A percentile compares a stretch with the other conserved stretches of the same genome.
Conservation (phyloP, 495 filamentous ascomycete species). For the Lepidopterella palustris region DNA sequence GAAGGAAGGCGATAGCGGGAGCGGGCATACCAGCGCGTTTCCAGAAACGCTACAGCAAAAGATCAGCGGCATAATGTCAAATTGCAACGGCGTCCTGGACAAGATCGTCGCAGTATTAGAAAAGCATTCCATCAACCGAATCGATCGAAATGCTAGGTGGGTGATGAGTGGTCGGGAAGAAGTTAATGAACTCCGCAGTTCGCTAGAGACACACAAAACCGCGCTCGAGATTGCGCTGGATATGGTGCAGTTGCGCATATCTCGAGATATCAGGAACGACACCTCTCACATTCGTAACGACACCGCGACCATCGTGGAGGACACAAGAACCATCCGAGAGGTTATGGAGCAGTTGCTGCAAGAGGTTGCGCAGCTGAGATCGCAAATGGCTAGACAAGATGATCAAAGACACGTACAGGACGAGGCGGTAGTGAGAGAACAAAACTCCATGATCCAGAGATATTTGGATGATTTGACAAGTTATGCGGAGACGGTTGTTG, state of each 20-base stretch:
- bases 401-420: background rate
- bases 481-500: conserved; percentile 4
- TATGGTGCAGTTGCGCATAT: background rate
- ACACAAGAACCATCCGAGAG: no score
- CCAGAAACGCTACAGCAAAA: conserved; percentile 28
- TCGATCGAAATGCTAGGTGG: background rate
- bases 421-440: background rate
- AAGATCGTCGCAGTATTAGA: conserved; percentile 1
- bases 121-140: conserved; percentile 1
- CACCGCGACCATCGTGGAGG: conserved; percentile 2
- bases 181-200: background rate
- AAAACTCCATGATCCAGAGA: conserved; percentile 5
- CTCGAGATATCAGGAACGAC: conserved; percentile 9
- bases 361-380: conserved; percentile 10
- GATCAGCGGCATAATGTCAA: conserved; percentile 35
- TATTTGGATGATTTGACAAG: conserved; percentile 13
- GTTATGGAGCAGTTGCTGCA: conserved; percentile 8
- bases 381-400: background rate
- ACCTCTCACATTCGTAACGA: background rate
- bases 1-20: no score
- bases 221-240: conserved; percentile 7
- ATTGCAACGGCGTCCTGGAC: conserved; percentile 5
- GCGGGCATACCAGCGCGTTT: background rate
- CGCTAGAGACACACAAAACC: conserved; percentile 6
- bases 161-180: conserved; percentile 5